Base-by-base conservation (phyloP, 805 yeast genomes). In the Cyberlindnera amylophila region DNA sequence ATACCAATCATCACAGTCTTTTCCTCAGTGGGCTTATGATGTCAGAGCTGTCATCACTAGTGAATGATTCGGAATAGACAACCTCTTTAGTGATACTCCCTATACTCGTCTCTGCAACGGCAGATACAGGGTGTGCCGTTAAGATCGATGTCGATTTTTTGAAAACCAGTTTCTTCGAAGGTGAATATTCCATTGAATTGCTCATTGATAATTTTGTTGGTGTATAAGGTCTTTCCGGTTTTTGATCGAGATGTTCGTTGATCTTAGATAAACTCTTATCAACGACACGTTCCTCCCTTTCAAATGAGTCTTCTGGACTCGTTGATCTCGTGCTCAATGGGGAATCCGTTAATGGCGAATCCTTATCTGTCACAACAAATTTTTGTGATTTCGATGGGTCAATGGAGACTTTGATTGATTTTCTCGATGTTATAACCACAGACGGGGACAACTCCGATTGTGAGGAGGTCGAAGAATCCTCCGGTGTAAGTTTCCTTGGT, bases 21-120 rank as follows among this genome's bases (percentile, higher is more conserved):
- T 39, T 32, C 30, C 38, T 39, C 18, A 50, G 31, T 7, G 49
- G 49, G 3, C 42, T 36, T 31, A 38, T 10, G 6, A 42, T 16
- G 31, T 42, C 46, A 18, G 40, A 31, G 26, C 33, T 30, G 6
- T 43, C 50, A 30, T 46, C 51, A 29, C 45, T 36, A 11, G 36
- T 36, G 33, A 48, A 47, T 1, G 50, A 42, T 19, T 44, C 52
- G 1, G 59, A 54, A 24, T 54, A 55, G 1, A 56, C 57, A 5
- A 52, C 49, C 31, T 52, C 59, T n/a, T 49, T 42, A 1, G 59
- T 53, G 16, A 56, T 39, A 29, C 47, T 46, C 9, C 57, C 55
- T 8, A 52, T 49, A 2, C 57, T 53, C 3, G 47, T 41, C 28
- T 34, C 51, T 2, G 45, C 39, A 4, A 31, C 24, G 24, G 24